Percentiles rank a stretch among this genome's conserved stretches.
Conservation (phyloP, 2,329 filamentous ascomycete species). For the Harringtonia lauricola region DNA sequence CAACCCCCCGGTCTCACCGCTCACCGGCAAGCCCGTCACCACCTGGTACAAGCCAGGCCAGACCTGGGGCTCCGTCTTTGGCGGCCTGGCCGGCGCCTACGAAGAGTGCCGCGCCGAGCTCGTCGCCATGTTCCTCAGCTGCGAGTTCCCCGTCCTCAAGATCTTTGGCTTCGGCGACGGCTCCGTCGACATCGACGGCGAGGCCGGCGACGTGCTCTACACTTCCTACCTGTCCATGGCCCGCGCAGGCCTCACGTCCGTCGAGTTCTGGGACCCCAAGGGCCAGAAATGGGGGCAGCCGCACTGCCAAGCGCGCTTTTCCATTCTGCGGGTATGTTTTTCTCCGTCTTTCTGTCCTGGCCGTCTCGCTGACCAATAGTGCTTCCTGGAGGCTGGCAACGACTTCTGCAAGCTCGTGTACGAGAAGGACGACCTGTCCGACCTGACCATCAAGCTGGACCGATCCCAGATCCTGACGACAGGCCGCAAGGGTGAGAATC, state of each 20-base stretch:
- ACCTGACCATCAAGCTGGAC: slow-evolving; percentile 74
- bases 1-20: slow-evolving; percentile 70
- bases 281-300: slow-evolving; percentile 84
- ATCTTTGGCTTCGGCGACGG: slow-evolving; percentile 90
- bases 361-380: slow-evolving; percentile 24
- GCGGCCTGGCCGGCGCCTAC: slow-evolving; percentile 75
- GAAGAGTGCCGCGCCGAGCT: slow-evolving; percentile 93
- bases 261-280: slow-evolving; percentile 94
- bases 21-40: slow-evolving; percentile 65
- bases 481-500: slow-evolving; percentile 51
- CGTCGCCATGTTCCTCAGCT: slow-evolving; percentile 83
- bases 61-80: slow-evolving; percentile 91
- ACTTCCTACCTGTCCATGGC: slow-evolving; percentile 89
- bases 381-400: slow-evolving; percentile 75
- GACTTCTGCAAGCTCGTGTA: slow-evolving; percentile 79
- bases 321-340: slow-evolving; percentile 51
- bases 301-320: slow-evolving; percentile 85
- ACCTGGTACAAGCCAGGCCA: slow-evolving; percentile 93
- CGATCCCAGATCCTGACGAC: slow-evolving; percentile 75
- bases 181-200: slow-evolving; percentile 55
- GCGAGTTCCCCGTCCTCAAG: slow-evolving; percentile 77
- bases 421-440: slow-evolving; percentile 61
- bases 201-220: slow-evolving; percentile 81
- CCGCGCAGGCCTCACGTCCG: slow-evolving; percentile 72
- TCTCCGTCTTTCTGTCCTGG: not conserved